Base-by-base conservation (phyloP, 371 early-diverging fungal genomes). In the Apophysomyces elegans region DNA sequence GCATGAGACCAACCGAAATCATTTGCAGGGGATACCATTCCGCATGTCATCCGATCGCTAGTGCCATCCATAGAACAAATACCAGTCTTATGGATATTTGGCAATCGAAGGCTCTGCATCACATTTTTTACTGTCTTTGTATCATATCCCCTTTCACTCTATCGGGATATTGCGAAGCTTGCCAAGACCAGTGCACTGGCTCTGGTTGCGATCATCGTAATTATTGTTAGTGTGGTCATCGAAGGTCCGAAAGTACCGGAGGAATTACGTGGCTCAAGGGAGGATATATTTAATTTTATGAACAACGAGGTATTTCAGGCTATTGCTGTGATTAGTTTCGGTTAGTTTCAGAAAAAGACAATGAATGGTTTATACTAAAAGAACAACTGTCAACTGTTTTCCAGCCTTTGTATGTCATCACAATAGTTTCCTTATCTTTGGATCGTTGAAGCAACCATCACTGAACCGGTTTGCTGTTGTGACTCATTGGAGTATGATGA, bases 331-430 rank as follows among this genome's bases (percentile, higher is more conserved):
- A 92, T 93, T 18, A 90, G 91, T 64, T 93, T 93, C 81, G 93
- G 89, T 89, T 80, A 70, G 69, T 64, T 45, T 21, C 32, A 26
- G 32, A 26, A 26, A 26, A 26, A 26, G 32, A 26, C 2, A 26
- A 2, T 26, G 32, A 26, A 3, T 26, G 32, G 32, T 26, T 26
- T 26, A 26, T 26, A 26, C 32, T 26, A 26, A 26, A 26, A 26
- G 32, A 26, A 26, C 1, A 26, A 26, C 26, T 26, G 32, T 26
- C 32, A 26, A 26, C 32, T 26, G 32, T 26, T 26, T 26, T 56
- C 1, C 66, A 89, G 90, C 94, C 1, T 92, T 93, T 76, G 94
- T 93, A 13, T 93, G 93, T 65, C 93, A 93, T 70, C 94, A 93
- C 74, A 93, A 92, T 72, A 88, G 88, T 39, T 91, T 93, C 63